Base-by-base conservation (phyloP, 2,329 filamentous ascomycete species). In the Penicillium sp. region DNA sequence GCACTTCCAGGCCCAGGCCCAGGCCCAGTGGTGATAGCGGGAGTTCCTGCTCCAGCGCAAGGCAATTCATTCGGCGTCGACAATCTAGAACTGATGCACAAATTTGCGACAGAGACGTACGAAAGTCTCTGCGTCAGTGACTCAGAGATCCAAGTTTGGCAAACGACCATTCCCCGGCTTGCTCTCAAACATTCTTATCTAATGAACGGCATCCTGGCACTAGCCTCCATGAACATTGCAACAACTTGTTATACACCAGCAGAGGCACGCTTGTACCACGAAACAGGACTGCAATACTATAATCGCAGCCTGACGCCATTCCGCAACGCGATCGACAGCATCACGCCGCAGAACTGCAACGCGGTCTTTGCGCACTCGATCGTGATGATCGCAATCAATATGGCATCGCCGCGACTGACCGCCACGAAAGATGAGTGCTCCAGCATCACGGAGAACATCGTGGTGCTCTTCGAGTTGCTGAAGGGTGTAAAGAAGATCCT, bases 61-160 rank as follows among this genome's bases (percentile, higher is more conserved):
- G 23, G 34, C 27, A 55, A 46, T 18, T 35, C 47, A 38, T 54
- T 50, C 32, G 39, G 40, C 29, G 55, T 67, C 18, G 62, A 62
- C 9, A 76, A 80, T 47, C 70, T 81, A 3, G 77, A 79, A 57
- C 60, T 81, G 40, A 78, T 81, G 75, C 77, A 80, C 54, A 74
- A 75, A 34, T 81, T 77, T 71, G 70, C 76, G 0, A 77, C 74
- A 0, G 68, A 67, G 10, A 79, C 77, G 0, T 80, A 73, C 61
- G 64, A 69, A 19, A 73, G 71, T 36, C 70, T 78, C 19, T 70
- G 60, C 39, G 56, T 61, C 7, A 61, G 62, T 23, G 58, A 61
- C 6, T 59, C 60, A 2, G 63, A 69, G 13, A 59, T 59, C 23
- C 49, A 59, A 16, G 62, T 65, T 1, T 75, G 72, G 71, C 67